Evolutionary conservation across 2,329 filamentous ascomycete species (phyloP), one percentile per base, ranked within the genome.

Genomic region (Calycina marina): DNA sequence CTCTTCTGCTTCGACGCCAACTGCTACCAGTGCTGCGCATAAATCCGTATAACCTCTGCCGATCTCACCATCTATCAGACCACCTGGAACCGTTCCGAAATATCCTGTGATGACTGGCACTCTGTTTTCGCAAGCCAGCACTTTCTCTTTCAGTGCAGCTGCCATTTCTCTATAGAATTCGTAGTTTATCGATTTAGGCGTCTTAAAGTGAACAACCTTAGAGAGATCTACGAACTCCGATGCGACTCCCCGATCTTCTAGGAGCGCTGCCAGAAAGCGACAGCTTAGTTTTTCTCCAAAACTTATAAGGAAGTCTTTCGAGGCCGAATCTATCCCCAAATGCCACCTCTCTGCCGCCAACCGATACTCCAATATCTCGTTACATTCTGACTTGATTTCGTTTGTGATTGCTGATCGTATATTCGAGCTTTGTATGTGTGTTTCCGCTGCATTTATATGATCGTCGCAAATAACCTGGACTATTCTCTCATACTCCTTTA

Each of bases 261-360:
- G 59, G 39, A 96, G 58, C 4, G 79, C 75, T 14, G 88, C 71
- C 79, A 98, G 86, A 55, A 90, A 90, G 18, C 77, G 71, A 56
- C 88, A 96, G 58, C 84, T 92, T 44, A 98, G 63, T 61, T 93
- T 96, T 66, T 98, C 90, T 34, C 90, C 90, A 46, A 90, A 85
- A 54, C 85, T 92, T 39, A 96, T 77, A 40, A 98, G 83, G 46
- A 88, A 79, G 51, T 90, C 82, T 54, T 85, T 82, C 37, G 77
- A 77, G 47, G 78, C 69, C 4, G 77, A 70, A 52, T 82, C 83
- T 49, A 86, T 79, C 54, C 86, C 80, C 25, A 78, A 60, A 50
- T 76, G 72, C 56, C 76, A 78, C 41, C 72, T 63, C 53, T 70
- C 72, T 6, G 71, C 68, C 2, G 71, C 73, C 18, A 65, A 58